A percentile compares a stretch with the other conserved stretches of the same genome.
phyloP scores from a whole-genome alignment of 2,329 filamentous ascomycete species.

The Biscogniauxia mediterranea region DNA sequence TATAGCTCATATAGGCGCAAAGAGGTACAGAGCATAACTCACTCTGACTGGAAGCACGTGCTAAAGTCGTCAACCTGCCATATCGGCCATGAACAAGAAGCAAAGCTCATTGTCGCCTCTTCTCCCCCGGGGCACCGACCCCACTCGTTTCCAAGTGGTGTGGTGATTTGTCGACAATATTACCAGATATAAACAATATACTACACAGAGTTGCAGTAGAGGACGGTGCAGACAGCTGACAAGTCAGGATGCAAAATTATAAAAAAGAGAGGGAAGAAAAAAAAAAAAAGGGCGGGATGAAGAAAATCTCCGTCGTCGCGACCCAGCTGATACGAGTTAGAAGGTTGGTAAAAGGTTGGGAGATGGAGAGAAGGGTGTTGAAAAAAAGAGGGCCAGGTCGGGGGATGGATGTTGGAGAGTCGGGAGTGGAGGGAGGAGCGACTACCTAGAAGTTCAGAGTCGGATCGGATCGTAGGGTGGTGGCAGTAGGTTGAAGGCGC shows the following conservation, averaged over 20 bases:
- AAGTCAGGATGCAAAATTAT: not conserved
- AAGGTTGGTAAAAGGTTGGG: not conserved
- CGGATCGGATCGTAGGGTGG: not conserved
- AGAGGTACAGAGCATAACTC: conserved; percentile 34
- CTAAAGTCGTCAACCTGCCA: conserved; percentile 65
- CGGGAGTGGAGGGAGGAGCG: not conserved
- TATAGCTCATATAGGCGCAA: not conserved
- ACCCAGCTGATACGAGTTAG: not conserved
- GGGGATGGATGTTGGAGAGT: not conserved
- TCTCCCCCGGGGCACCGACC: conserved; percentile 11
- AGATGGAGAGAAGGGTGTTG: no score
- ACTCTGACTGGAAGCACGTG: conserved; percentile 66
- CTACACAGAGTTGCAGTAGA: not conserved
- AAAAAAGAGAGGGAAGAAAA: no score
- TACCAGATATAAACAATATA: not conserved
- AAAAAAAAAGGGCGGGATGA: no score
- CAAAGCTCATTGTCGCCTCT: conserved; percentile 40
- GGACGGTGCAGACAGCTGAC: not conserved
- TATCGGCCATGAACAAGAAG: conserved; percentile 55
- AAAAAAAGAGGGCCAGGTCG: not conserved
- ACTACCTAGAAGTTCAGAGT: not conserved
- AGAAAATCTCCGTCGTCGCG: not conserved
- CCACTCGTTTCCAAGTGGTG: conserved; percentile 2
- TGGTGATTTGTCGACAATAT: not conserved
- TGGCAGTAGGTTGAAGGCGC: no score